Conservation (phyloP, 2,329 filamentous ascomycete genomes). For the Ophiostoma australiae region DNA sequence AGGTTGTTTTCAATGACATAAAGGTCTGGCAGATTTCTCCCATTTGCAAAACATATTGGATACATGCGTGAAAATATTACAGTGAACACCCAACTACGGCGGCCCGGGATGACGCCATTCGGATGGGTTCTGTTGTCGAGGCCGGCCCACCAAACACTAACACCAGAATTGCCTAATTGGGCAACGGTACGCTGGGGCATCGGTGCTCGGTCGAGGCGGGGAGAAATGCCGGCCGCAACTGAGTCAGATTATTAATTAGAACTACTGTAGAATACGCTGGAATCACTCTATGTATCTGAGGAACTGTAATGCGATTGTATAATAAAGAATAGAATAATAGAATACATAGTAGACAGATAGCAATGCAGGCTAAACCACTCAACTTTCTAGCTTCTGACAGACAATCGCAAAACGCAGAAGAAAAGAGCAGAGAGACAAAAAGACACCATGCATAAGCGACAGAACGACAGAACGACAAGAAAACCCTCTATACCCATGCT, state of each 20-base stretch:
- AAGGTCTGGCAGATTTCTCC: too few relatives aligned
- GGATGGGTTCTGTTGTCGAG: conserved; percentile 18
- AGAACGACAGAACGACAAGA: background rate
- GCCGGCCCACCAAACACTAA: conserved; percentile 18
- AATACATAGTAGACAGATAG: background rate
- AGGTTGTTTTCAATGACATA: too few relatives aligned
- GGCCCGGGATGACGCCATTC: conserved; percentile 19
- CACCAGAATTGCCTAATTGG: conserved; percentile 22
- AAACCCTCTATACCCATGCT: conserved; percentile 3
- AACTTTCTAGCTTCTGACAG: background rate
- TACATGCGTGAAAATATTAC: background rate
- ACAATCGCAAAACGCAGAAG: background rate
- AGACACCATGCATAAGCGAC: background rate
- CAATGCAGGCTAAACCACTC: background rate
- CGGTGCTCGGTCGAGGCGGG: conserved; percentile 13
- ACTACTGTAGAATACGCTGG: too few relatives aligned
- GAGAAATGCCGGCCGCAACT: conserved; percentile 11
- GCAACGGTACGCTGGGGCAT: conserved; percentile 14
- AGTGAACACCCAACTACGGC: background rate
- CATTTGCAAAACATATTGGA: too few relatives aligned
- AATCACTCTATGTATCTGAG: too few relatives aligned
- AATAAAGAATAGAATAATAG: background rate
- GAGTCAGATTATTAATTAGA: background rate
- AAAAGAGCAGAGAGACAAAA: background rate
- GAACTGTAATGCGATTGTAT: background rate